Evolutionary conservation across 805 yeast species (phyloP), one percentile per base, ranked within the genome.

Genomic region (Wickerhamomyces ciferrii): DNA sequence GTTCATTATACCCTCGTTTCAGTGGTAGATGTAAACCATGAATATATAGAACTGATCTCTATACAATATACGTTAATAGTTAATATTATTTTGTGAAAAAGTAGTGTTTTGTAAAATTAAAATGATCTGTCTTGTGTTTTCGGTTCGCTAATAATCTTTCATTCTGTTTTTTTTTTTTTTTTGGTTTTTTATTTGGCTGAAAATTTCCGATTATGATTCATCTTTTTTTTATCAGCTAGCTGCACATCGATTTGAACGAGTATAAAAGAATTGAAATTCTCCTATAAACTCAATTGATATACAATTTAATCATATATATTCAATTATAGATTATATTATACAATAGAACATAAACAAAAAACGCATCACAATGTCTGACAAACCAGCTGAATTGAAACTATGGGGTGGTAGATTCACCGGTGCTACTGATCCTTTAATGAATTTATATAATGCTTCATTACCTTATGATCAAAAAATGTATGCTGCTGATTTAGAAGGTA

Each of bases 371-470:
- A 56, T 56, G 61, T 50, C 60, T 25, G 51, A 51, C 2, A 52
- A 56, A 35, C 61, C 62, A 25, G 61, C 83, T 25, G 90, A 84
- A 68, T 75, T 72, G 58, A 91, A 83, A 66, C 74, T 92, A 54
- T 92, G 99, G 99, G 99, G 99, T 59, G 99, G 98, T 59, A 81
- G 99, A 68, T 92, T 92, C 71, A 92, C 97, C 50, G 98, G 96
- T 42, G 92, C 92, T 52, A 83, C 96, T 25, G 99, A 94, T 60
- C 99, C 99, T 3, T 72, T 94, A 61, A 94, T 94, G 99, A 95
- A 94, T 63, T 74, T 92, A 44, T 94, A 95, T 74, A 94, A 94
- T 69, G 97, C 97, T 2, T 92, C 98, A 1, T 72, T 94, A 53
- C 98, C 99, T 2, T 94, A 94, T 61, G 99, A 94, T 67, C 77